Conservation (phyloP, 345 rosid genomes). For the Pistacia vera region DNA sequence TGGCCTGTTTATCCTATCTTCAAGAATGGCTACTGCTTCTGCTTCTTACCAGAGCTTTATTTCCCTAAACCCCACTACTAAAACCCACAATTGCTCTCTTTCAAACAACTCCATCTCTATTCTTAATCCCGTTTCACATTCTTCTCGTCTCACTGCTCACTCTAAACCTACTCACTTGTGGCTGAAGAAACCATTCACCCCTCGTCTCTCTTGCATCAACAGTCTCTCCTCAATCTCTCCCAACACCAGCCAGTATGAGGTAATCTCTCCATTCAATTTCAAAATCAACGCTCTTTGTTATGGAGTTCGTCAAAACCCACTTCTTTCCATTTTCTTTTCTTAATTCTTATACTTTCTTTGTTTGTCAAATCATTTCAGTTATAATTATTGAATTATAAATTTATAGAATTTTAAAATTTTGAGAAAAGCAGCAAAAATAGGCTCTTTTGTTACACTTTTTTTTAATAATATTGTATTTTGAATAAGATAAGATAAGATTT, state of each 20-base stretch:
- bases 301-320: background rate
- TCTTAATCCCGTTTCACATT: slow-evolving; percentile 23
- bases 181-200: slow-evolving; percentile 18
- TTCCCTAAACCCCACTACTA: slow-evolving; percentile 20
- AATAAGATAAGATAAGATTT: too few species aligned
- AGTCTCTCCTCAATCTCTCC: slow-evolving; percentile 42
- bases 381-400: too few species aligned
- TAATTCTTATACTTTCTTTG: too few species aligned
- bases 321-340: background rate
- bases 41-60: slow-evolving; percentile 25
- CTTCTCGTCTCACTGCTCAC: background rate
- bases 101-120: slow-evolving; percentile 9
- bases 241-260: slow-evolving; percentile 59
- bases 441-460: too few species aligned
- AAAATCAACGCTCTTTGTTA: background rate
- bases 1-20: too few species aligned
- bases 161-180: slow-evolving; percentile 13
- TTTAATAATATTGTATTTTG: too few species aligned
- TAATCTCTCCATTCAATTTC: background rate
- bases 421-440: too few species aligned
- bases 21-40: slow-evolving; percentile 27
- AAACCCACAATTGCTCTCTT: slow-evolving; percentile 13
- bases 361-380: too few species aligned
- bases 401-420: too few species aligned
- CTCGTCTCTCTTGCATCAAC: slow-evolving; percentile 44